phyloP scores from a whole-genome alignment of 2,329 filamentous ascomycete species.

The Nectriaceae sp. region DNA sequence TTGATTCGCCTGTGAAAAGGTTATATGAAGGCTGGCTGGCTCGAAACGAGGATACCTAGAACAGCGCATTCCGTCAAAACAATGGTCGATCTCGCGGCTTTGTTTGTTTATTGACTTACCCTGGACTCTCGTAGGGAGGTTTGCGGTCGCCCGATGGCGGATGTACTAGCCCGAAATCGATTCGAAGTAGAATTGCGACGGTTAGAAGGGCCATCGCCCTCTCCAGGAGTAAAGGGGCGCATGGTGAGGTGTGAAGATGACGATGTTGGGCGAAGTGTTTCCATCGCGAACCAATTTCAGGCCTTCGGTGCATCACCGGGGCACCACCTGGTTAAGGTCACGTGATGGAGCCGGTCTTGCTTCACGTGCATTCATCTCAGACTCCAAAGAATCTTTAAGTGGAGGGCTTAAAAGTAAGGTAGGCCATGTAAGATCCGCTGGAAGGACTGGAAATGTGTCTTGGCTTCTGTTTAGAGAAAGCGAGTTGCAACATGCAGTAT shows the following conservation, averaged over 20 bases:
- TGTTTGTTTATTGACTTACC: constrained; percentile 34
- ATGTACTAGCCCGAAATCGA: constrained; percentile 38
- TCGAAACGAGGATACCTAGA: constrained; percentile 49
- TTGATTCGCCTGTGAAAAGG: constrained; percentile 55
- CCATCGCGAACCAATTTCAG: neutral
- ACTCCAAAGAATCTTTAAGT: too few relatives aligned
- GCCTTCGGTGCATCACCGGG: neutral
- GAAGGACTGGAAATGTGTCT: too few relatives aligned
- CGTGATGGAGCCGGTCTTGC: neutral
- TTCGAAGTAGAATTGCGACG: constrained; percentile 32
- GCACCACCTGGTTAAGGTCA: neutral
- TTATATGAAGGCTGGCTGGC: constrained; percentile 60
- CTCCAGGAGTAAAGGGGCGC: constrained; percentile 36
- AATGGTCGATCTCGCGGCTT: too few relatives aligned
- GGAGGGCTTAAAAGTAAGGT: too few relatives aligned
- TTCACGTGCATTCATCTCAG: too few relatives aligned
- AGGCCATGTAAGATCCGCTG: too few relatives aligned
- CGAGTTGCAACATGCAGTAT: too few relatives aligned
- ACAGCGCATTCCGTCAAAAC: too few relatives aligned
- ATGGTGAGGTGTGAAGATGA: constrained; percentile 24
- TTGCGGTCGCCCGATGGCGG: constrained; percentile 38
- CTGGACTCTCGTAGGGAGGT: constrained; percentile 39
- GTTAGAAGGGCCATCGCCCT: constrained; percentile 32
- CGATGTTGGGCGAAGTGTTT: constrained; percentile 5
- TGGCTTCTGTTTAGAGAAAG: too few relatives aligned